These are phyloP conservation scores for Keqinozyma sinolaborantium DNA, from an alignment of 1,139 yeast species.

Conservation along the genomic window DNA sequence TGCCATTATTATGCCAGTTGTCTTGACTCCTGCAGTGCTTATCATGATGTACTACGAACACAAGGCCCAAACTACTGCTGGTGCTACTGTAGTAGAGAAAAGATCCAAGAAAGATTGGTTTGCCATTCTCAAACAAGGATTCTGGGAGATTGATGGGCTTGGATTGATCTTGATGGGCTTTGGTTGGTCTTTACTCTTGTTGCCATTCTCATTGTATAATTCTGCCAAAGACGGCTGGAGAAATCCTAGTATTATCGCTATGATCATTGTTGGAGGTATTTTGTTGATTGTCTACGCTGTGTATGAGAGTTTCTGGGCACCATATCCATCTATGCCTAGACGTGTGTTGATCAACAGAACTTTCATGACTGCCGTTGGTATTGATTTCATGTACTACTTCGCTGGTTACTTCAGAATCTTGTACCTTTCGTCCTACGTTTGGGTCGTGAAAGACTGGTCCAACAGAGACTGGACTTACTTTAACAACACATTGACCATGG, in stretches of 20 bases:
- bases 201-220: slow-evolving; percentile 23
- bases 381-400: slow-evolving; percentile 20
- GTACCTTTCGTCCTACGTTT: slow-evolving; percentile 9
- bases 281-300: slow-evolving; percentile 19
- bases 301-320: slow-evolving; percentile 23
- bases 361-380: slow-evolving; percentile 12
- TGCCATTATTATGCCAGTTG: slow-evolving; percentile 28
- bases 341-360: slow-evolving; percentile 25
- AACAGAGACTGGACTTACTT: slow-evolving; percentile 27
- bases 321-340: slow-evolving; percentile 31
- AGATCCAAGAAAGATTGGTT: slow-evolving; percentile 2
- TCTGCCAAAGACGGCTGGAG: slow-evolving; percentile 24
- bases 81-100: slow-evolving; percentile 1
- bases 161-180: slow-evolving; percentile 30
- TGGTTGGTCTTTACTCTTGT: slow-evolving; percentile 27
- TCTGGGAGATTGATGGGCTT: slow-evolving; percentile 27
- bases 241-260: slow-evolving; percentile 35
- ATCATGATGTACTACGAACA: slow-evolving; percentile 23
- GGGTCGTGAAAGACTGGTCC: slow-evolving; percentile 18
- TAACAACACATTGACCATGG: slow-evolving; percentile 26
- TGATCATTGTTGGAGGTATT: slow-evolving; percentile 31
- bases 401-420: slow-evolving; percentile 13
- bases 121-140: slow-evolving; percentile 7
- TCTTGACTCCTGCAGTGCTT: slow-evolving; percentile 22
- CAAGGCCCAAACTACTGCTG: slow-evolving; percentile 15